Evolutionary conservation across 23 red algal species (phyloP).

Genomic region (Gracilariopsis chorda): DNA sequence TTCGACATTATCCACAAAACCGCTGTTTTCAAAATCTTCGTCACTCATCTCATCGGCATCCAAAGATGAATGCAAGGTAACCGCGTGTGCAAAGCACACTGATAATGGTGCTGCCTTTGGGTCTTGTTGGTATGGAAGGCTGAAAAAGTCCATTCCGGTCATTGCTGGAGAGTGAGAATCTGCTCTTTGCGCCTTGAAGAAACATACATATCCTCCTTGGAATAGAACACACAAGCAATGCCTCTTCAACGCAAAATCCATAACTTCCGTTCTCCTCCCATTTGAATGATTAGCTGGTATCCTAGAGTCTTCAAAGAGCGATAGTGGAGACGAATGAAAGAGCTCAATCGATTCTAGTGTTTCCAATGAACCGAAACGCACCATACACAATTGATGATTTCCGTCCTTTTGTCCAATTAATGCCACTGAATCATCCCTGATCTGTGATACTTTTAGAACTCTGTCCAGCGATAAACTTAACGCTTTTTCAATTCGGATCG

Average conservation of each 20-base stretch:
- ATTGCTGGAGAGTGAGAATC: neutral
- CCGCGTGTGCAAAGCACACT: neutral
- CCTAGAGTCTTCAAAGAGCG: neutral
- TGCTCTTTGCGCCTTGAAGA: neutral
- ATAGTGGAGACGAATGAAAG: neutral
- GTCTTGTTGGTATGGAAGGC: neutral
- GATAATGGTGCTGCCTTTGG: neutral
- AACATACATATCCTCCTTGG: neutral
- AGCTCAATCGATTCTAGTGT: neutral
- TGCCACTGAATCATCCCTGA: neutral
- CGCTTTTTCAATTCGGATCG: neutral
- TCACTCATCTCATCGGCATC: neutral
- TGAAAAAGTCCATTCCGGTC: neutral
- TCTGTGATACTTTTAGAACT: neutral
- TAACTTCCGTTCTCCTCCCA: neutral
- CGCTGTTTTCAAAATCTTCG: neutral
- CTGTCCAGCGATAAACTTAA: neutral
- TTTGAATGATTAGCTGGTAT: neutral
- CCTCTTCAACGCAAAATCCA: neutral
- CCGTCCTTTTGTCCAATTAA: neutral
- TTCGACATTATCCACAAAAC: neutral
- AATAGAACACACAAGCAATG: neutral
- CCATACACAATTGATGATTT: neutral
- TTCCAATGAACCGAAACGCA: neutral
- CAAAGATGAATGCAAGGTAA: neutral